A percentile compares a stretch with the other conserved stretches of the same genome.
These are phyloP conservation scores for Escallonia herrerae DNA, from an alignment of 129 eudicot species.

Conservation along the genomic window DNA sequence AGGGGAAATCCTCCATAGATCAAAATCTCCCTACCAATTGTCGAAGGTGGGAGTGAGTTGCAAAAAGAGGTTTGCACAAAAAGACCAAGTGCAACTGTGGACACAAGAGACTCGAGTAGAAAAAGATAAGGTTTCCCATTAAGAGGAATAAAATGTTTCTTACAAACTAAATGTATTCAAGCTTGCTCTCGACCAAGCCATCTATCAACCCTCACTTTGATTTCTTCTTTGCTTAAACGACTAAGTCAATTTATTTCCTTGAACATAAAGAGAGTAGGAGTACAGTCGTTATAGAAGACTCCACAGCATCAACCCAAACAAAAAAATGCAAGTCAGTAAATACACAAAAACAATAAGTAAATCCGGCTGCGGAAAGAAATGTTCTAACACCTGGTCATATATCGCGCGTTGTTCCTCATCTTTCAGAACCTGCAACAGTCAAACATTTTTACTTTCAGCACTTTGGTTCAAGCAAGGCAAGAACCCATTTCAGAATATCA, in stretches of 20 bases:
- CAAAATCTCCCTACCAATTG: too few species aligned
- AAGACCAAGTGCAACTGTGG: too few species aligned
- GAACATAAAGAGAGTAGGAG: not conserved
- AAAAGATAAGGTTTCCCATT: too few species aligned
- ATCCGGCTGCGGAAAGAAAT: not conserved
- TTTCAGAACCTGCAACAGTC: constrained; percentile 66
- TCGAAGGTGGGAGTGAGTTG: too few species aligned
- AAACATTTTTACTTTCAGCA: not conserved
- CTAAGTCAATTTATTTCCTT: not conserved
- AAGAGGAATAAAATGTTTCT: too few species aligned
- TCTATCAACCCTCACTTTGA: too few species aligned
- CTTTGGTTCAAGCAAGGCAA: not conserved
- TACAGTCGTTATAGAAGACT: not conserved
- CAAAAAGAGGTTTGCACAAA: too few species aligned
- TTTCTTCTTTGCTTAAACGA: too few species aligned
- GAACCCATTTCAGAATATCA: not conserved
- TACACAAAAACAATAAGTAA: not conserved
- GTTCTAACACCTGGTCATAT: constrained; percentile 63
- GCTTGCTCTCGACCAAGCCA: too few species aligned
- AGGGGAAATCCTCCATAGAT: too few species aligned
- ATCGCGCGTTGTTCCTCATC: constrained; percentile 85
- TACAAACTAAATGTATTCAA: too few species aligned
- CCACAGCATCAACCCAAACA: not conserved
- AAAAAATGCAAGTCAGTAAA: not conserved
- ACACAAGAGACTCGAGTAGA: too few species aligned